Conservation (phyloP, 768 basidiomycete genomes). For the Termitomyces sp. region DNA sequence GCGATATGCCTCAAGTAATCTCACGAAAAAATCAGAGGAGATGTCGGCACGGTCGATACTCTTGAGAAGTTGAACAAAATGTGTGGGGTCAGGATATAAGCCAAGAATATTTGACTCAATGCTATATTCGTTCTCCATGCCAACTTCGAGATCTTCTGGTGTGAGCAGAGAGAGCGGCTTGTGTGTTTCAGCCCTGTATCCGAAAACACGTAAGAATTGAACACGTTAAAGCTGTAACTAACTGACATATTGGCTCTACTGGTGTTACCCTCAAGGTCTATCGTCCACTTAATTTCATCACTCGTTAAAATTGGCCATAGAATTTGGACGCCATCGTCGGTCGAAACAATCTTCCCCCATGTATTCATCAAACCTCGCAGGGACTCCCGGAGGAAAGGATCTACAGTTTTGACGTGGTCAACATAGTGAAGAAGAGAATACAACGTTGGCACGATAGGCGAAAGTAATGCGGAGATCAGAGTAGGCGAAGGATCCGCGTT, state of each 20-base stretch:
- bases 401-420: slow-evolving; percentile 48
- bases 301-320: slow-evolving; percentile 56
- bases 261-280: slow-evolving; percentile 50
- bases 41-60: slow-evolving; percentile 63
- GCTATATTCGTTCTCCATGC: slow-evolving; percentile 36
- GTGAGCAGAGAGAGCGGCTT: slow-evolving; percentile 39
- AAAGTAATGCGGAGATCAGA: slow-evolving; percentile 55
- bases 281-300: slow-evolving; percentile 47
- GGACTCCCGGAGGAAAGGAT: slow-evolving; percentile 57
- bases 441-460: slow-evolving; percentile 61
- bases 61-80: slow-evolving; percentile 63
- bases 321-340: slow-evolving; percentile 43
- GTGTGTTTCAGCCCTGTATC: slow-evolving; percentile 17
- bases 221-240: neutral
- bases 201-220: neutral
- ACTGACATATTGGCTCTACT: slow-evolving; percentile 38
- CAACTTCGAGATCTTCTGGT: slow-evolving; percentile 40
- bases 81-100: slow-evolving; percentile 70
- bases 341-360: slow-evolving; percentile 67
- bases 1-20: slow-evolving; percentile 66
- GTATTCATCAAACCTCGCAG: slow-evolving; percentile 57
- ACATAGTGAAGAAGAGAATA: slow-evolving; percentile 60
- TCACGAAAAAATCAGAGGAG: slow-evolving; percentile 67
- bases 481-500: slow-evolving; percentile 78
- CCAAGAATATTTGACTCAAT: slow-evolving; percentile 53